A percentile compares a stretch with the other conserved stretches of the same genome.
Conservation (phyloP, 2,329 filamentous ascomycete species). For the Oidium heveae region DNA sequence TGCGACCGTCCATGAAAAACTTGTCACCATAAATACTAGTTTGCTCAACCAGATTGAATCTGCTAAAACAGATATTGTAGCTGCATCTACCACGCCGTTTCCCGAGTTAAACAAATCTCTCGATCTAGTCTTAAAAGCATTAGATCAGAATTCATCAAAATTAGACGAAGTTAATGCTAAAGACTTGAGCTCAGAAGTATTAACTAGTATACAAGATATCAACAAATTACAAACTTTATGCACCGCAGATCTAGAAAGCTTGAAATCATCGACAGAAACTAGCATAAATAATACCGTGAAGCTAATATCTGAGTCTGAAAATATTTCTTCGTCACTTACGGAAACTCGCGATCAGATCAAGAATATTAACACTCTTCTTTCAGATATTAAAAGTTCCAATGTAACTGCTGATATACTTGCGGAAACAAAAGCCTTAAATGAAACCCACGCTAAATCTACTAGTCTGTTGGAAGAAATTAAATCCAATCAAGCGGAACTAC, state of each 20-base stretch:
- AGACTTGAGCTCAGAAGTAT: conserved; percentile 6
- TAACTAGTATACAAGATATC: conserved; percentile 5
- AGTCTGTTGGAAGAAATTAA: conserved; percentile 1
- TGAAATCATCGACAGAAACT: conserved; percentile 2
- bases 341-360: conserved; percentile 6
- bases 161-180: conserved; percentile 10
- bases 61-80: conserved; percentile 7
- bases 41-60: conserved; percentile 5
- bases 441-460: not conserved
- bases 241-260: conserved; percentile 2
- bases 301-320: conserved; percentile 2
- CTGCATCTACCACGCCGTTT: conserved; percentile 5
- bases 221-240: conserved; percentile 6
- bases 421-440: conserved; percentile 5
- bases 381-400: conserved; percentile 10
- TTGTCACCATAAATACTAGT: conserved; percentile 4
- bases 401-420: conserved; percentile 6
- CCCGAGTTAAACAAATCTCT: not conserved
- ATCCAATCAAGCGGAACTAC: conserved; percentile 4
- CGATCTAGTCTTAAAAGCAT: not conserved
- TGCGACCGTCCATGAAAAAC: conserved; percentile 6
- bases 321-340: conserved; percentile 3
- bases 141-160: too few species aligned
- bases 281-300: not conserved
- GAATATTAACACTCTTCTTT: conserved; percentile 6